Evolutionary conservation across 2,329 filamentous ascomycete genomes (phyloP).

Genomic region (Pseudogymnoascus sp.): DNA sequence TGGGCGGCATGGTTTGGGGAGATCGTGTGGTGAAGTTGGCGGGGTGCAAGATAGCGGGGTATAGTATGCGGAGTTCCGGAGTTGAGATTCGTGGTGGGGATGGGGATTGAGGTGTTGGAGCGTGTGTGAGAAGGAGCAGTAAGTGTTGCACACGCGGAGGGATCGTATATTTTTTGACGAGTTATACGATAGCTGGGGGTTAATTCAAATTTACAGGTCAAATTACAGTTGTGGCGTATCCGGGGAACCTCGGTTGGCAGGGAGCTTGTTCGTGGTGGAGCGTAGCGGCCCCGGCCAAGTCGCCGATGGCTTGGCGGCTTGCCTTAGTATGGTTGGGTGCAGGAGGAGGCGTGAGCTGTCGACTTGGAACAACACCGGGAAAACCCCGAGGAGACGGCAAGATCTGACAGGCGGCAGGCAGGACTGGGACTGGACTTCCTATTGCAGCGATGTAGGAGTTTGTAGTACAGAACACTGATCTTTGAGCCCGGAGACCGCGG

Average conservation of each 20-base stretch:
- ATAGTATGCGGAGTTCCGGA: neutral
- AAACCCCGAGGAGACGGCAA: neutral
- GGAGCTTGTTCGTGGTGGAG: neutral
- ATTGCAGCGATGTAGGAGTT: neutral
- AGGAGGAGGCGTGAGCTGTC: neutral
- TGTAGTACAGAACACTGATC: neutral
- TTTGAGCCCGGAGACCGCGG: neutral
- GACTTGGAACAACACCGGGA: neutral
- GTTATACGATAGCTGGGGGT: neutral
- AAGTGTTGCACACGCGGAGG: neutral
- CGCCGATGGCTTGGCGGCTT: neutral
- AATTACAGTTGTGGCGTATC: conserved; percentile 6
- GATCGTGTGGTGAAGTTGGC: neutral
- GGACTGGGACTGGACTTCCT: neutral
- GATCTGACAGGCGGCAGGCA: neutral
- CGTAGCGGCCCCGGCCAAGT: neutral
- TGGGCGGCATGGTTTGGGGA: neutral
- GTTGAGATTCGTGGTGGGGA: neutral
- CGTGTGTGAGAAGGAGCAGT: neutral
- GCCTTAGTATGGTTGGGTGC: neutral
- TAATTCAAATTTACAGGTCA: neutral
- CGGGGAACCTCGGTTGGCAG: conserved; percentile 1
- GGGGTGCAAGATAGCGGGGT: neutral
- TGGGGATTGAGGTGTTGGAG: neutral
- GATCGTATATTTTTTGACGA: neutral